Base-by-base conservation (phyloP, 2,329 filamentous ascomycete species). In the Magnaporthales sp. region DNA sequence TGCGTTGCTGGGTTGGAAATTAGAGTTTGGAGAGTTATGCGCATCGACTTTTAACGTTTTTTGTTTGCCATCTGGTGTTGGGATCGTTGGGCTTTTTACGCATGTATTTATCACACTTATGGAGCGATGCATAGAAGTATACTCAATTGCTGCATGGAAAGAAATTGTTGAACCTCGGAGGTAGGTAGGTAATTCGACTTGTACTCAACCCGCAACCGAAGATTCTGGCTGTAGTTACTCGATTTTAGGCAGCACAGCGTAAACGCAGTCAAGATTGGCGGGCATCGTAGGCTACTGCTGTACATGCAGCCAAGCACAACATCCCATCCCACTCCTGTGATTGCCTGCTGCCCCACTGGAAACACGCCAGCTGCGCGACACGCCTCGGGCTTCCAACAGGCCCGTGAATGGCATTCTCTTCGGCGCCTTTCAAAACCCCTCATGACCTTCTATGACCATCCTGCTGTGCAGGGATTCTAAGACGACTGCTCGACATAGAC, bases 371-470 rank as follows among this genome's bases (percentile, higher is more conserved):
- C 38, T 6, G 6, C 10, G 38, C 38, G n/a, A n/a, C n/a, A n/a
- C n/a, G n/a, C n/a, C 31, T 8, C 8, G 3, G 31, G 31, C 31
- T 2, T 10, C 9, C 38, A 67, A 68, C 38, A 68, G 58, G 27
- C 72, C 72, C 10, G 9, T 64, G 68, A 68, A 61, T 71, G 73
- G 19, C 71, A 74, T 27, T 74, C 74, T n/a, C n/a, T n/a, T 68
- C 62, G 64, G 67, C 6, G 67, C 66, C 15, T 74, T 76, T 63
- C 72, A 76, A 66, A 70, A 75, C 69, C 73, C 70, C 71, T 22
- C 31, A 26, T 30, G 6, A n/a, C 62, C 22, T 64, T 64, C 31
- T 5, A 24, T 15, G 62, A 24, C 19, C 31, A 31, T 6, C 19
- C 38, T 26, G 62, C 62, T 19, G 62, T 64, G 4, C 68, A 69